phyloP scores from a whole-genome alignment of 352 stramenopile genomes.

The Nothophytophthora sp. region DNA sequence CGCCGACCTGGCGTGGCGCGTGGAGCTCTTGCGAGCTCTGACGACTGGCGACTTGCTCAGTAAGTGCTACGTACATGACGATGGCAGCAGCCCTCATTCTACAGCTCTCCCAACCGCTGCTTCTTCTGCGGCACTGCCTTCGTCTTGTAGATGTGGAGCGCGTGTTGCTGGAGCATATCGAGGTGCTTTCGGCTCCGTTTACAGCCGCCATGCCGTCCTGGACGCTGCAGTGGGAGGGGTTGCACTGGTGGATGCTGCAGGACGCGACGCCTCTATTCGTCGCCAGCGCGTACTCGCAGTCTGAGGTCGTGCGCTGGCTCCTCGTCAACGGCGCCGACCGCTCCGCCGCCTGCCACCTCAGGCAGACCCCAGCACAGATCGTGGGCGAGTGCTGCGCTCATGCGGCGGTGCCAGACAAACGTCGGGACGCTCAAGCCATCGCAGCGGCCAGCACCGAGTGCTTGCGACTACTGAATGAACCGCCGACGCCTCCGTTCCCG shows the following conservation, averaged over 20 bases:
- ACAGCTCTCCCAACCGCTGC: no score
- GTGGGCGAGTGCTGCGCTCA: slow-evolving; percentile 61
- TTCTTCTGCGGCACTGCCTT: no score
- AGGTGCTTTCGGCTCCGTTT: slow-evolving; percentile 54
- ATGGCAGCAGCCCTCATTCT: no score
- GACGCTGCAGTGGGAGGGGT: slow-evolving; percentile 67
- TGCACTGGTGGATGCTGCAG: slow-evolving; percentile 78
- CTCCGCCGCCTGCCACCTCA: slow-evolving; percentile 47
- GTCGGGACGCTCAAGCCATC: slow-evolving; percentile 9
- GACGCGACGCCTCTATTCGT: slow-evolving; percentile 69
- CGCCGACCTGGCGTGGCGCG: slow-evolving; percentile 17
- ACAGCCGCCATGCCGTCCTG: slow-evolving; percentile 51
- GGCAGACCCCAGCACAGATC: slow-evolving; percentile 44
- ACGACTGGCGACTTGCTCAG: slow-evolving; percentile 26
- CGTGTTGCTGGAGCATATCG: slow-evolving; percentile 43
- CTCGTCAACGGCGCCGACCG: slow-evolving; percentile 61
- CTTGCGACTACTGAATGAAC: slow-evolving; percentile 32
- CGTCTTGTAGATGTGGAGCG: slow-evolving; percentile 29
- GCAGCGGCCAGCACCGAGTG: slow-evolving; percentile 42
- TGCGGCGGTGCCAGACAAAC: slow-evolving; percentile 8
- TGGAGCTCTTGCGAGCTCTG: slow-evolving; percentile 39
- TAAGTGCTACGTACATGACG: slow-evolving; percentile 1
- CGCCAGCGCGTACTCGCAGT: slow-evolving; percentile 55
- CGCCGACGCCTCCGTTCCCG: slow-evolving; percentile 28
- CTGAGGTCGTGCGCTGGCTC: slow-evolving; percentile 55